These are phyloP conservation scores for Delonix regia DNA, from an alignment of 306 rosid genomes.

Conservation along the genomic window DNA sequence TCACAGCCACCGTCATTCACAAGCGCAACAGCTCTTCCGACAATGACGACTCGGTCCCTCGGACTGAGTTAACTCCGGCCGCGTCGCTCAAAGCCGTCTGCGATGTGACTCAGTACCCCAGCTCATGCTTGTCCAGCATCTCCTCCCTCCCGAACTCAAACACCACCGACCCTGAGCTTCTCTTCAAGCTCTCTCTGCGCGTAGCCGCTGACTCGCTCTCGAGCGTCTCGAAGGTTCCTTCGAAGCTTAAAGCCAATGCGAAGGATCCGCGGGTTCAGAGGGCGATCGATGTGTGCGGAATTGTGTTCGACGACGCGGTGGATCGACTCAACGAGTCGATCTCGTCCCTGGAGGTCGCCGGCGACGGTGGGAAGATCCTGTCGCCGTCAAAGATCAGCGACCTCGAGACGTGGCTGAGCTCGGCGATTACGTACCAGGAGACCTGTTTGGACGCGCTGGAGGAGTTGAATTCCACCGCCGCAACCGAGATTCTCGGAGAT, in stretches of 20 bases:
- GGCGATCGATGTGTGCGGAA: constrained; percentile 53
- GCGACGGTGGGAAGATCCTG: constrained; percentile 22
- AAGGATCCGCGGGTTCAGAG: constrained; percentile 29
- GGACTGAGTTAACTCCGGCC: constrained; percentile 57
- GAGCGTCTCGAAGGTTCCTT: constrained; percentile 41
- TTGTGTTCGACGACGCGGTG: constrained; percentile 59
- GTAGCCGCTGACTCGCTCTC: constrained; percentile 68
- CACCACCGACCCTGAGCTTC: constrained; percentile 67
- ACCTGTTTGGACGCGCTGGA: constrained; percentile 74
- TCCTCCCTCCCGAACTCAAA: constrained; percentile 58
- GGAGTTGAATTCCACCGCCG: constrained; percentile 62
- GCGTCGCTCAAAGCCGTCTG: constrained; percentile 72
- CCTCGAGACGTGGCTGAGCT: constrained; percentile 72
- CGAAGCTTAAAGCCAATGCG: constrained; percentile 23
- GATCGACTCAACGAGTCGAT: constrained; percentile 70
- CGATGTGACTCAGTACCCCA: constrained; percentile 69
- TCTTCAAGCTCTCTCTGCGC: constrained; percentile 78
- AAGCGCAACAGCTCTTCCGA: constrained; percentile 51
- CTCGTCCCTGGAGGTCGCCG: constrained; percentile 42
- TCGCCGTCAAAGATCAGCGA: constrained; percentile 49
- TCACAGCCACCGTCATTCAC: constrained; percentile 53
- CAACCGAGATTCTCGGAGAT: background rate
- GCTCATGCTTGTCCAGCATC: constrained; percentile 67
- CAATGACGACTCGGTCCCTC: constrained; percentile 38
- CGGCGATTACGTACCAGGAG: constrained; percentile 77